Conservation (phyloP, 257 asterid species). For the Craterostigma plantagineum region DNA sequence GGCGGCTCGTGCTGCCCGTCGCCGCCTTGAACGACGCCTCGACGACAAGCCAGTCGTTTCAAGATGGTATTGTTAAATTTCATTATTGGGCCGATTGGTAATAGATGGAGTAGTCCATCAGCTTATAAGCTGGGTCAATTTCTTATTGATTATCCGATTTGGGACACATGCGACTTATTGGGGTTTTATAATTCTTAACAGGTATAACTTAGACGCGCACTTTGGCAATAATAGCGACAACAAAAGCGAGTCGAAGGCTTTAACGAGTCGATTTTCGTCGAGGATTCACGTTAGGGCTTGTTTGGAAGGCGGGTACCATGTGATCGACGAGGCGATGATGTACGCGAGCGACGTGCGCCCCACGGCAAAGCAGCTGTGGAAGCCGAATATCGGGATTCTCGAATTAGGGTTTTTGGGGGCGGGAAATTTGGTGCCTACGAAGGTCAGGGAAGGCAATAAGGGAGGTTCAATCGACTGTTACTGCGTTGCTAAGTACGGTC, state of each 20-base stretch:
- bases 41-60: conserved; percentile 52
- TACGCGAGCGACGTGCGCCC: conserved; percentile 77
- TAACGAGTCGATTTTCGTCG: conserved; percentile 51
- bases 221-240: conserved; percentile 15
- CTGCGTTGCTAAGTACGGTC: conserved; percentile 75
- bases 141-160: no score
- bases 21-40: conserved; percentile 35
- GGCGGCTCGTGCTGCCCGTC: conserved; percentile 38
- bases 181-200: no score
- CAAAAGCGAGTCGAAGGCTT: conserved; percentile 30
- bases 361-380: conserved; percentile 82
- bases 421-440: conserved; percentile 49
- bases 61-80: no score
- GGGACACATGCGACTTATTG: no score
- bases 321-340: conserved; percentile 74
- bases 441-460: conserved; percentile 71
- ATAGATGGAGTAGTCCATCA: no score
- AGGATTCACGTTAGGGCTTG: conserved; percentile 64
- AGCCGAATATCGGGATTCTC: conserved; percentile 75
- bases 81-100: no score
- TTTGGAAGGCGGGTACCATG: conserved; percentile 84
- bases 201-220: conserved; percentile 48
- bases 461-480: conserved; percentile 66
- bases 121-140: no score
- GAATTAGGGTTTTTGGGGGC: conserved; percentile 82